phyloP scores from a whole-genome alignment of 306 rosid species.

The Vachellia collinsii region DNA sequence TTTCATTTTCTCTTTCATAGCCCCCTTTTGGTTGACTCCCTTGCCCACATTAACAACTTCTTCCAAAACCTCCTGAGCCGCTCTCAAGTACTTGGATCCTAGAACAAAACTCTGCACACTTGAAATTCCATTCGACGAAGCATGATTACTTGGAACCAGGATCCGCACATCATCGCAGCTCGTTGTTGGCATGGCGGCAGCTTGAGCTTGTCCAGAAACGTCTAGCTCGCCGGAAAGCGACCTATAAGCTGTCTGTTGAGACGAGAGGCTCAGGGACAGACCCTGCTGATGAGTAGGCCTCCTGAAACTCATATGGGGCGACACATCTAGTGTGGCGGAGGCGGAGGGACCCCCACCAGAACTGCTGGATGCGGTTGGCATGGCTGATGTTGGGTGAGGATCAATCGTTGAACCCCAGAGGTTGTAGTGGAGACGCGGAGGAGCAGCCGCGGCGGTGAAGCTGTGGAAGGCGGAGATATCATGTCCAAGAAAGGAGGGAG shows the following conservation, averaged over 20 bases:
- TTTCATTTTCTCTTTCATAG: constrained; percentile 34
- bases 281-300: constrained; percentile 54
- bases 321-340: background rate
- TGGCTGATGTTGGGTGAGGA: constrained; percentile 35
- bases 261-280: constrained; percentile 67
- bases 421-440: constrained; percentile 45
- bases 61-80: constrained; percentile 51
- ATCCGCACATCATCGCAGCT: background rate
- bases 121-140: constrained; percentile 40
- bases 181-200: background rate
- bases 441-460: constrained; percentile 7
- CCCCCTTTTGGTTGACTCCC: constrained; percentile 7
- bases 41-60: constrained; percentile 54
- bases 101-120: constrained; percentile 38
- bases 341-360: constrained; percentile 15
- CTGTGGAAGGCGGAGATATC: constrained; percentile 43
- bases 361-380: constrained; percentile 19
- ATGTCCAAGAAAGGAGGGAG: constrained; percentile 23
- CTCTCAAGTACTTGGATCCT: constrained; percentile 54
- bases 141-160: constrained; percentile 36
- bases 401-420: constrained; percentile 45
- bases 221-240: constrained; percentile 44
- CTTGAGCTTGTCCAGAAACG: constrained; percentile 19
- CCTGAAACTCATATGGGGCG: constrained; percentile 31
- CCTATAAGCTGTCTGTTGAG: constrained; percentile 47